Evolutionary conservation across 371 early-diverging fungal genomes (phyloP).

Genomic region (Mucor mucedo): DNA sequence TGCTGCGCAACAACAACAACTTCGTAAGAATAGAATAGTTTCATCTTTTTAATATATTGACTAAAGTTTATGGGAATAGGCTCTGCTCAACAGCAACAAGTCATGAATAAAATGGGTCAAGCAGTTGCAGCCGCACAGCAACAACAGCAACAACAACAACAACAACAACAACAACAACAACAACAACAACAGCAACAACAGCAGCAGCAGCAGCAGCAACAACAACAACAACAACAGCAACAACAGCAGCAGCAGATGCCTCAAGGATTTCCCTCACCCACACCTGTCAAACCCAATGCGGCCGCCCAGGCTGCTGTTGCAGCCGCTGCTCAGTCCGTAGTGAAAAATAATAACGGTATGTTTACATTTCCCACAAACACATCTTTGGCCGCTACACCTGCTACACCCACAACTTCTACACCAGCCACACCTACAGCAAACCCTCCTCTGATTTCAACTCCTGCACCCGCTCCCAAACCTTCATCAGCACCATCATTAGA

Average conservation of each 20-base stretch:
- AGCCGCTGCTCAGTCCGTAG: slow-evolving; percentile 23
- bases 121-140: slow-evolving; percentile 25
- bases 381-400: slow-evolving; percentile 15
- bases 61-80: slow-evolving; percentile 9
- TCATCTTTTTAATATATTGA: not conserved
- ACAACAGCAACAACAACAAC: slow-evolving; percentile 22
- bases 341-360: slow-evolving; percentile 23
- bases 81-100: slow-evolving; percentile 22
- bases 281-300: slow-evolving; percentile 11
- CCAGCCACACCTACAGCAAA: slow-evolving; percentile 10
- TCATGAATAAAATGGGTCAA: slow-evolving; percentile 26
- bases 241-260: slow-evolving; percentile 5
- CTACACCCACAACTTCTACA: slow-evolving; percentile 20
- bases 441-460: slow-evolving; percentile 3
- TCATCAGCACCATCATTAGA: slow-evolving; percentile 33
- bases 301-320: slow-evolving; percentile 29
- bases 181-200: slow-evolving; percentile 6
- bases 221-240: slow-evolving; percentile 16
- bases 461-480: slow-evolving; percentile 25
- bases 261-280: slow-evolving; percentile 8
- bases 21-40: slow-evolving; percentile 23
- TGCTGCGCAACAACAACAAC: slow-evolving; percentile 22
- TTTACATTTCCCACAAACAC: slow-evolving; percentile 25
- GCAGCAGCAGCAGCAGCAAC: slow-evolving; percentile 26
- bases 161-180: slow-evolving; percentile 16